These are phyloP conservation scores for Avena eriantha DNA, from an alignment of 176 grass and related monocot genomes.

Conservation along the genomic window DNA sequence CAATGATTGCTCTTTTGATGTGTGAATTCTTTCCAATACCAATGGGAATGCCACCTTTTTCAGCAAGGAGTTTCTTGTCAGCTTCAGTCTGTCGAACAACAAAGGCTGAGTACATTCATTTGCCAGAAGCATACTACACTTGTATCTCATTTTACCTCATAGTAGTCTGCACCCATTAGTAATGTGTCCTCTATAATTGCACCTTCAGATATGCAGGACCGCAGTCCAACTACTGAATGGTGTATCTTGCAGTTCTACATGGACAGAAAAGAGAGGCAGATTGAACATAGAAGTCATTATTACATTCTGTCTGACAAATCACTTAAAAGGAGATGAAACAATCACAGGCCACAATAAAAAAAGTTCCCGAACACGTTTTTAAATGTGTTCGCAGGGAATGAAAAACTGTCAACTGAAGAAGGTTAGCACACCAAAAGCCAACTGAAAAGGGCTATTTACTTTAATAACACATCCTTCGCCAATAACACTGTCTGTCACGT, in stretches of 20 bases:
- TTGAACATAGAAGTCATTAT: background rate
- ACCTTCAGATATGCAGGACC: constrained; percentile 96
- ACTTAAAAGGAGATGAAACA: constrained; percentile 31
- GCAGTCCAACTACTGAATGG: constrained; percentile 93
- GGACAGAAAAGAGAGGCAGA: background rate
- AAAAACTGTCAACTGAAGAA: constrained; percentile 31
- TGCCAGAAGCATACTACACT: constrained; percentile 33
- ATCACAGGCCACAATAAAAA: constrained; percentile 14
- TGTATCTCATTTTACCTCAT: constrained; percentile 70
- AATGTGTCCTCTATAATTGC: constrained; percentile 91
- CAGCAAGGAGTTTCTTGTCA: constrained; percentile 73
- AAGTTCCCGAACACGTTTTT: background rate
- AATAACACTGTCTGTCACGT: constrained; percentile 95
- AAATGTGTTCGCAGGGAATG: background rate
- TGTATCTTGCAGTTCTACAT: constrained; percentile 94
- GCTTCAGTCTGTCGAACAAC: constrained; percentile 65
- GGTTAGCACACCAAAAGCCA: constrained; percentile 16
- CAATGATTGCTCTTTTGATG: constrained; percentile 92
- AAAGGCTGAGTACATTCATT: constrained; percentile 37
- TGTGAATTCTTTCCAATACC: constrained; percentile 90
- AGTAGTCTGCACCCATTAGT: constrained; percentile 98
- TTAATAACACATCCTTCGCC: constrained; percentile 98
- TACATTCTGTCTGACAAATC: constrained; percentile 27
- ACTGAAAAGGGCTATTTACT: constrained; percentile 55
- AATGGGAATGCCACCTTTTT: constrained; percentile 84